Evolutionary conservation across 371 early-diverging fungal genomes (phyloP), one percentile per base, ranked within the genome.

Genomic region (Rhizopus delemar): DNA sequence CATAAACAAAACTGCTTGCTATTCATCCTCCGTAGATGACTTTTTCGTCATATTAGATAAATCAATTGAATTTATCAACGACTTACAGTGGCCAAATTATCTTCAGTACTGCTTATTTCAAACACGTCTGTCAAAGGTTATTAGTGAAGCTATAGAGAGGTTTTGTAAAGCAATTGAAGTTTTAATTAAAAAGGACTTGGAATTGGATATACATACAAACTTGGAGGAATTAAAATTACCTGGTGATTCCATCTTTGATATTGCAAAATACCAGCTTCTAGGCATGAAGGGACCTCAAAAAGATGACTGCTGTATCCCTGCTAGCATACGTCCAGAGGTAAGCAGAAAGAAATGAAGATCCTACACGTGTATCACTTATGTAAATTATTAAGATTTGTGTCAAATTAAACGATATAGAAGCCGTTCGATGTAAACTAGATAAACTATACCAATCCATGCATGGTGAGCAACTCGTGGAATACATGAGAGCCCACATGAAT

Each of bases 21-120:
- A 88, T 61, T 89, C 90, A 2, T 87, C 89, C 3, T 89, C 91
- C 1, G 83, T 88, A 7, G 77, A 85, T 32, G 91, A 90, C 56
- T 60, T 90, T 16, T 78, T 88, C 52, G 70, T 82, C 9, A 83
- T 86, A 63, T 86, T 89, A 58, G 77, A 85, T 48, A 84, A 88
- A 60, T 84, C 86, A 5, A 66, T 85, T 12, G 78, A 83, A 4
- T 84, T 82, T 59, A 62, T 85, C 13, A 71, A 75, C 29, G 69
- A 72, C 8, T 57, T 90, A 36, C 71, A 80, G 39, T 90, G 91
- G 91, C 90, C 91, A 0, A 78, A 89, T 50, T 73, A 84, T 41
- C 71, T 80, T 31, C 82, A 82, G 51, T 66, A 77, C 35, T 88
- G 86, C 12, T 69, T 76, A 9, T 87, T 88, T 56, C 65, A 86